Evolutionary conservation across 108 stramenopile species (phyloP), one percentile per base, ranked within the genome.

Genomic region (Skeletonema costatum): DNA sequence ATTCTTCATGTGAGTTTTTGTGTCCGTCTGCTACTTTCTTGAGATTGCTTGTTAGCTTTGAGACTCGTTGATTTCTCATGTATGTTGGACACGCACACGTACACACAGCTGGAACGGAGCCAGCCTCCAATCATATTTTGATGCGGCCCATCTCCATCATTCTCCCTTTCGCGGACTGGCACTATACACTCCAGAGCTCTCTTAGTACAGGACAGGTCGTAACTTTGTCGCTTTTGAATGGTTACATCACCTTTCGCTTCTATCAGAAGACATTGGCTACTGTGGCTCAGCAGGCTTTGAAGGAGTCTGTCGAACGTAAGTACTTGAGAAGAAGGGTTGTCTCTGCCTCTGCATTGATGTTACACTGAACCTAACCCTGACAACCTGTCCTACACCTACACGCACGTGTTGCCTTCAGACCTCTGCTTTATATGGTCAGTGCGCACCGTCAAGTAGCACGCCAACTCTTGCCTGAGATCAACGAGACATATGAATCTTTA

Each of bases 391-490:
- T 56, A 21, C 25, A 41, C 7, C 29, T 25, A 25, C 25, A 25
- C 25, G 63, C 76, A 6, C 65, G 25, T 25, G 5, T 72, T 31
- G 6, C 73, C 53, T 19, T 33, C 79, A 73, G 38, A 69, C 21
- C 29, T 86, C 29, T 41, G 66, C 14, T 65, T 86, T 44, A 42
- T 86, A 2, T 86, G 86, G 86, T 76, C 64, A 4, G 72, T 75
- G 7, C 68, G 79, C 32, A 77, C 74, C n/a, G 82, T 80, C 25
- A 70, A 17, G 64, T 78, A 44, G 79, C 77, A 1, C 69, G 77
- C 31, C 42, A 68, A 31, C 38, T 83, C 29, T 30, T 83, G 5
- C 85, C 85, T n/a, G 77, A 78, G 30, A 86, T 86, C 63, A 30
- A 66, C 3, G 32, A 51, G 32, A 21, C 58, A 2, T 83, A 73